A percentile compares a stretch with the other conserved stretches of the same genome.
phyloP scores from a whole-genome alignment of 495 filamentous ascomycete genomes.

The Letharia columbiana region DNA sequence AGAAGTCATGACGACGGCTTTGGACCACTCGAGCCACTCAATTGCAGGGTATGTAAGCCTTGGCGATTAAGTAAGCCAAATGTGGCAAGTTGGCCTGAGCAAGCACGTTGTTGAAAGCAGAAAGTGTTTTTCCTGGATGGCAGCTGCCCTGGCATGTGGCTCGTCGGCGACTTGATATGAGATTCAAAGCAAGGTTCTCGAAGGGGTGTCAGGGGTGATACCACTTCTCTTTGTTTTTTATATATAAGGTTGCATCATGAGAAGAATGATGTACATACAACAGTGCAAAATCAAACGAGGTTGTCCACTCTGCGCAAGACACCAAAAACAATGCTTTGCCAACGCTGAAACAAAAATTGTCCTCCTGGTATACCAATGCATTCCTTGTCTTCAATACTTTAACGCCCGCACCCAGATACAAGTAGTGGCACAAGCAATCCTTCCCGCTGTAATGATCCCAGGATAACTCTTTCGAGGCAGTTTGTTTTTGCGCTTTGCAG shows the following conservation, averaged over 20 bases:
- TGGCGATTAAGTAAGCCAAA: too few relatives aligned
- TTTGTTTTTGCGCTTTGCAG: background rate
- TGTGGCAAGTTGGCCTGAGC: too few relatives aligned
- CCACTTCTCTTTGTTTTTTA: background rate
- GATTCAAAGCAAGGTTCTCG: background rate
- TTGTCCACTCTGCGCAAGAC: background rate
- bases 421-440: background rate
- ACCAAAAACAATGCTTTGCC: background rate
- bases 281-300: background rate
- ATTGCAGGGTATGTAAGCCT: too few relatives aligned
- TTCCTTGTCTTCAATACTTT: background rate
- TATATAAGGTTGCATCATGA: background rate
- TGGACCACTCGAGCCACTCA: too few relatives aligned
- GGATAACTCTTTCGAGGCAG: background rate
- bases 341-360: background rate
- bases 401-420: background rate
- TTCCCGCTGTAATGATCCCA: background rate
- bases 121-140: too few relatives aligned
- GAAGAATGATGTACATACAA: background rate
- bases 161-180: background rate
- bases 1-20: too few relatives aligned
- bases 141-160: background rate
- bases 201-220: background rate
- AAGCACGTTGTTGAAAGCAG: too few relatives aligned
- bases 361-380: constrained; percentile 1